phyloP scores from a whole-genome alignment of 2,329 filamentous ascomycete species.

The Trichocomaceae sp. region DNA sequence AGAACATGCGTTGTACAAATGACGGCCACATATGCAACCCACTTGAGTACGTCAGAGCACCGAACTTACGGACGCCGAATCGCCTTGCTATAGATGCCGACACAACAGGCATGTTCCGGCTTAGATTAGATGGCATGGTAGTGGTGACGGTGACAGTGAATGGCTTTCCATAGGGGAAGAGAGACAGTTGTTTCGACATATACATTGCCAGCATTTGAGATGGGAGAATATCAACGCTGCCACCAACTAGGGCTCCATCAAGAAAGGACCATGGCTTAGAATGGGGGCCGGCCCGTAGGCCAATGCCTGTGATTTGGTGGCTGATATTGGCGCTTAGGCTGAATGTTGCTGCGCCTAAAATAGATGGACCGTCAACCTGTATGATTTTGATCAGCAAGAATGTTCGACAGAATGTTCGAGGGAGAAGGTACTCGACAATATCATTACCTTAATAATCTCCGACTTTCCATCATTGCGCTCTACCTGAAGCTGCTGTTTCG shows the following conservation, averaged over 20 bases:
- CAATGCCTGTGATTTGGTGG: constrained; percentile 24
- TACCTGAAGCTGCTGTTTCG: constrained; percentile 20
- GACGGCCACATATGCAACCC: constrained; percentile 33
- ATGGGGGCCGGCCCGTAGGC: constrained; percentile 23
- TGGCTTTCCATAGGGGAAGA: constrained; percentile 23
- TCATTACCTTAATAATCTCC: constrained; percentile 23
- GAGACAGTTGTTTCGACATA: constrained; percentile 26
- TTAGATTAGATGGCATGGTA: constrained; percentile 24
- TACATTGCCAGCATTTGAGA: constrained; percentile 23
- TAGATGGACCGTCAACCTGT: constrained; percentile 26
- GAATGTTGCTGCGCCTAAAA: constrained; percentile 24
- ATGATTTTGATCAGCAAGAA: neutral
- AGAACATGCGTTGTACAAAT: constrained; percentile 20
- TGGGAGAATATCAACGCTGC: constrained; percentile 28
- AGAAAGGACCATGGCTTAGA: constrained; percentile 26
- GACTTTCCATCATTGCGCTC: constrained; percentile 22
- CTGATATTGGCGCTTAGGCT: constrained; percentile 28
- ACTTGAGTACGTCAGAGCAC: constrained; percentile 32
- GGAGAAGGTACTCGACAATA: neutral
- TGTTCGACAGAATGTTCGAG: neutral
- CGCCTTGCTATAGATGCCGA: constrained; percentile 27
- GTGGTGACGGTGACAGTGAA: constrained; percentile 26
- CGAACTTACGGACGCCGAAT: constrained; percentile 26
- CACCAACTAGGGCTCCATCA: constrained; percentile 24
- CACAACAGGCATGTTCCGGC: constrained; percentile 24